Percentiles rank a stretch among this genome's conserved stretches.
Conservation (phyloP, 352 stramenopile species). For the Phytophthora melonis region DNA sequence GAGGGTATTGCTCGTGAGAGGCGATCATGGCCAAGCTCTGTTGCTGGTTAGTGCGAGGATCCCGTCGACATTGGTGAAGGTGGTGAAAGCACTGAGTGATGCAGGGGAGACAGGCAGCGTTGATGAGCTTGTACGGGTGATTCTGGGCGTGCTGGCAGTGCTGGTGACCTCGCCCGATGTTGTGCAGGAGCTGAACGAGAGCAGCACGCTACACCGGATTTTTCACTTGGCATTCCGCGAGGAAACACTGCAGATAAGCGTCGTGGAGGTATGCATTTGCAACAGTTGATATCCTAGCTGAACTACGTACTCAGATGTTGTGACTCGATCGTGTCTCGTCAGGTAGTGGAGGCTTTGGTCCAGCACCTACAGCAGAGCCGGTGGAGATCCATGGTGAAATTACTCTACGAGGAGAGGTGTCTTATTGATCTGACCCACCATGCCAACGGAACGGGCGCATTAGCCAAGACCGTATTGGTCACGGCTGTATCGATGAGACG, state of each 20-base stretch:
- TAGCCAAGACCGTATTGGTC: conserved; percentile 36
- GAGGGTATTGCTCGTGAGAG: conserved; percentile 26
- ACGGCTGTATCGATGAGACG: conserved; percentile 25
- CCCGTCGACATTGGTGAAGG: conserved; percentile 63
- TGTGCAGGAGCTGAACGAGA: conserved; percentile 58
- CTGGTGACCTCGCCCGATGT: conserved; percentile 49
- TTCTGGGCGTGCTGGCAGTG: conserved; percentile 40
- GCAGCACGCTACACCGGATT: conserved; percentile 60
- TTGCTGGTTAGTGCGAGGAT: conserved; percentile 60
- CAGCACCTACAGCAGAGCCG: conserved; percentile 21
- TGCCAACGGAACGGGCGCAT: conserved; percentile 25
- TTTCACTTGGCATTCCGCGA: conserved; percentile 51
- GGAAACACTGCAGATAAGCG: conserved; percentile 22
- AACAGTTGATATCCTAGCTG: background rate
- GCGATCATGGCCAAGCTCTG: conserved; percentile 35
- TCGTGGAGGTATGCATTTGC: conserved; percentile 24
- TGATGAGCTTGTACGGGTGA: conserved; percentile 25
- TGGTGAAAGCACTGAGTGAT: conserved; percentile 51
- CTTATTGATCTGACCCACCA: conserved; percentile 28
- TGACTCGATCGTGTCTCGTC: background rate
- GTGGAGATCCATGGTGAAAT: conserved; percentile 40
- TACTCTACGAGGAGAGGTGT: conserved; percentile 40
- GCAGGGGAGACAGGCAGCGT: background rate
- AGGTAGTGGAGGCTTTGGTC: conserved; percentile 44
- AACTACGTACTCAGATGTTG: background rate